Evolutionary conservation across 208 protist genomes (phyloP).

Genomic region (Polymyxa betae): DNA sequence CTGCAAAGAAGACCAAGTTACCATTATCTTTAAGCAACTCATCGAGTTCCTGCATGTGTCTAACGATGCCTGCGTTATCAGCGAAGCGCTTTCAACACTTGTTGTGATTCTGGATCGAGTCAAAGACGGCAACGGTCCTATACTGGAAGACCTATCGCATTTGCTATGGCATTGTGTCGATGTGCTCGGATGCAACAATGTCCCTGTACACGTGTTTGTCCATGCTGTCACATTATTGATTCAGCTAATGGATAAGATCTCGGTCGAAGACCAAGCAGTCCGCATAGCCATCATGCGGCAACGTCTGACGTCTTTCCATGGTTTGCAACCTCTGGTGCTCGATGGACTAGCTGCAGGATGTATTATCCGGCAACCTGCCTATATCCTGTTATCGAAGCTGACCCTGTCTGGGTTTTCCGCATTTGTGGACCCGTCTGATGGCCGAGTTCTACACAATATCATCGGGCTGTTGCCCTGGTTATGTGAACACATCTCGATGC

Average conservation of each 20-base stretch:
- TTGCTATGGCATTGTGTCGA: conserved; percentile 33
- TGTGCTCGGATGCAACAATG: background rate
- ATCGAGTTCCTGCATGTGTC: background rate
- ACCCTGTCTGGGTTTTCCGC: background rate
- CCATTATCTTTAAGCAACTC: background rate
- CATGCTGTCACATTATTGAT: conserved; percentile 6
- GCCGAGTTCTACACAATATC: background rate
- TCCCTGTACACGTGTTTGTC: background rate
- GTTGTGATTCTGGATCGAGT: background rate
- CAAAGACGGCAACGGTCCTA: background rate
- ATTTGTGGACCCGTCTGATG: background rate
- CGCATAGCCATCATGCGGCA: background rate
- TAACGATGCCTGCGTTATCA: background rate
- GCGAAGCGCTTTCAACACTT: background rate
- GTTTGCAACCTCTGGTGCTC: conserved; percentile 34
- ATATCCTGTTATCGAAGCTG: background rate
- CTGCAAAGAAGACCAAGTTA: background rate
- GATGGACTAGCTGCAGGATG: background rate
- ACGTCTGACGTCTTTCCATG: background rate
- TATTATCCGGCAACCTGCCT: conserved; percentile 26
- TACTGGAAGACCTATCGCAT: background rate
- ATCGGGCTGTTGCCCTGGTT: conserved; percentile 17
- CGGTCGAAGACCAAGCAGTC: conserved; percentile 30
- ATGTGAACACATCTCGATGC: background rate
- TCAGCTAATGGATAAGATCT: background rate